These are phyloP conservation scores for Talaromyces albobiverticillius DNA, from an alignment of 2,329 filamentous ascomycete genomes.

Conservation along the genomic window DNA sequence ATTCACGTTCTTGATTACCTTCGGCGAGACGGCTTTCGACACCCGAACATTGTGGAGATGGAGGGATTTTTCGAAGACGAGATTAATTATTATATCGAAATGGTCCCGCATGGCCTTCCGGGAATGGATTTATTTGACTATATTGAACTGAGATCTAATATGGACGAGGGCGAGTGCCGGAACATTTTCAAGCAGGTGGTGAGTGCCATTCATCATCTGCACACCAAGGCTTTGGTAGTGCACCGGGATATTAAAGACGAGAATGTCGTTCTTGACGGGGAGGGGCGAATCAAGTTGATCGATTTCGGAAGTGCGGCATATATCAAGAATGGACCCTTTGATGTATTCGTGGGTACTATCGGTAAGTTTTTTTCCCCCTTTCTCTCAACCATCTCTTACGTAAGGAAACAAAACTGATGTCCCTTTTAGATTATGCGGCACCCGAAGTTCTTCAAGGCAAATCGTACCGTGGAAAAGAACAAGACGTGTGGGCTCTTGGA, in stretches of 20 bases:
- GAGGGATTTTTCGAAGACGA: conserved; percentile 64
- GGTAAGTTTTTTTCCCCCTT: conserved; percentile 55
- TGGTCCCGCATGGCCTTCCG: conserved; percentile 86
- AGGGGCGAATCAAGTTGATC: conserved; percentile 93
- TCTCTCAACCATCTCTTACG: background rate
- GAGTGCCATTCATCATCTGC: conserved; percentile 83
- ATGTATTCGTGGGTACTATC: conserved; percentile 98
- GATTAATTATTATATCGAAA: conserved; percentile 96
- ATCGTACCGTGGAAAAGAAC: conserved; percentile 90
- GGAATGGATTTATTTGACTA: conserved; percentile 99
- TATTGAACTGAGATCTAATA: conserved; percentile 91
- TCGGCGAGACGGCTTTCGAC: conserved; percentile 64
- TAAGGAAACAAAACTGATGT: background rate
- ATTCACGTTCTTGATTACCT: conserved; percentile 97
- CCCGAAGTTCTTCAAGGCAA: conserved; percentile 94
- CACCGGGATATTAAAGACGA: conserved; percentile 99
- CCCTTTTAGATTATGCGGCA: conserved; percentile 81
- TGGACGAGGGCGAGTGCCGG: conserved; percentile 90
- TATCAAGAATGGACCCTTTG: conserved; percentile 96
- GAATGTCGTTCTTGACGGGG: conserved; percentile 93
- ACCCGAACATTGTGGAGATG: conserved; percentile 68
- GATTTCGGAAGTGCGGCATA: conserved; percentile 98
- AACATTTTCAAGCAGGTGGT: conserved; percentile 96
- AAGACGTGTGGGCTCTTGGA: conserved; percentile 96
- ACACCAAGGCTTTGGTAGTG: conserved; percentile 85